phyloP scores from a whole-genome alignment of 441 rosid species.

The Hypseocharis bilobata region DNA sequence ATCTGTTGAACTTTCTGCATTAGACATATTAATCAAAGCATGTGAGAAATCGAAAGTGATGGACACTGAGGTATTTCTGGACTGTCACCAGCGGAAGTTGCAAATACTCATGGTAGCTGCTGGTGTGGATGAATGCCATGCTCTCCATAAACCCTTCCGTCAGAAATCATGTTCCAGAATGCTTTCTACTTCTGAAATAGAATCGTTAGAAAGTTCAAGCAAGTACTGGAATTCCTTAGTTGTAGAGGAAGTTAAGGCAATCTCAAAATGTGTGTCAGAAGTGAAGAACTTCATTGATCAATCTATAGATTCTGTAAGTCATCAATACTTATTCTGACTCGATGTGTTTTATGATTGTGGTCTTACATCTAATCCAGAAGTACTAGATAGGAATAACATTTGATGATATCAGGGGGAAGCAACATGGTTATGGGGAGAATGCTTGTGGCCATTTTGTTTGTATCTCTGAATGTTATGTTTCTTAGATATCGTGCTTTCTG shows the following conservation, averaged over 20 bases:
- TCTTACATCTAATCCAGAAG: not conserved
- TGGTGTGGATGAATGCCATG: constrained; percentile 41
- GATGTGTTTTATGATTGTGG: constrained; percentile 11
- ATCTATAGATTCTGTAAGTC: constrained; percentile 61
- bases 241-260: constrained; percentile 72
- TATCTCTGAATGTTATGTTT: not conserved
- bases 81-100: constrained; percentile 71
- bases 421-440: not conserved
- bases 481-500: not conserved
- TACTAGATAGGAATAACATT: not conserved
- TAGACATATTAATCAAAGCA: constrained; percentile 59
- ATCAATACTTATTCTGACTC: constrained; percentile 9
- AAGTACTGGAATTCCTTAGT: constrained; percentile 52
- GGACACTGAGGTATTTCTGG: constrained; percentile 54
- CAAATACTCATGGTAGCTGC: constrained; percentile 55
- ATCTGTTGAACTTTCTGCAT: constrained; percentile 58
- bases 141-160: constrained; percentile 28
- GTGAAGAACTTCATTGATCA: constrained; percentile 51
- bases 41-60: constrained; percentile 58
- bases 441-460: not conserved
- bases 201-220: constrained; percentile 36
- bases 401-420: not conserved
- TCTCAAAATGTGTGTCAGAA: constrained; percentile 51
- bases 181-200: constrained; percentile 31
- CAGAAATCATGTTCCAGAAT: constrained; percentile 30